These are phyloP conservation scores for Silybum marianum DNA, from an alignment of 129 eudicot species.

Conservation along the genomic window DNA sequence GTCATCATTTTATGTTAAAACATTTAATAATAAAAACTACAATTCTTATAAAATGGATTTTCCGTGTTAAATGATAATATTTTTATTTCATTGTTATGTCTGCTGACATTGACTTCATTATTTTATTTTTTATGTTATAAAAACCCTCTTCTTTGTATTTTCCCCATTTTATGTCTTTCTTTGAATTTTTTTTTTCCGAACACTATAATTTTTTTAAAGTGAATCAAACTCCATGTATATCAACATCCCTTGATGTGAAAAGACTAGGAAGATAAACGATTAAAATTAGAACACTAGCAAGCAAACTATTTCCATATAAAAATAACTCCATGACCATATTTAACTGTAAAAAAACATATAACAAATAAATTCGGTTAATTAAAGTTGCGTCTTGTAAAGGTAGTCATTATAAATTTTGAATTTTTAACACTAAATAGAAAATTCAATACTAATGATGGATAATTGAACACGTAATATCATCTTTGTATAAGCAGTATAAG, in stretches of 20 bases:
- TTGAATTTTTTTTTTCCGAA: neutral
- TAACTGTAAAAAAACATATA: neutral
- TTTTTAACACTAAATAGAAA: neutral
- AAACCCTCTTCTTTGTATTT: neutral
- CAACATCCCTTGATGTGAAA: neutral
- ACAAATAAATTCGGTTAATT: neutral
- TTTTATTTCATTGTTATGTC: neutral
- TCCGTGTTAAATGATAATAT: neutral
- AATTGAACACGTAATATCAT: neutral
- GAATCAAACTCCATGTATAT: neutral
- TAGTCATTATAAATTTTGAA: neutral
- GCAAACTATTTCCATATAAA: too few relatives aligned
- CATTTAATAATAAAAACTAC: neutral
- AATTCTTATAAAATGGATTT: neutral
- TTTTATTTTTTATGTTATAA: neutral
- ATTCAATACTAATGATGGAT: neutral
- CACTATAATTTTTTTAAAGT: neutral
- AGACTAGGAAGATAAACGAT: neutral
- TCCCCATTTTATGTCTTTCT: neutral
- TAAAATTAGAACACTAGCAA: neutral
- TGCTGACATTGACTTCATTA: neutral
- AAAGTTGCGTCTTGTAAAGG: neutral
- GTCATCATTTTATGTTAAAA: neutral
- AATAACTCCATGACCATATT: neutral
- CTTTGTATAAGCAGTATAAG: neutral